phyloP scores from a whole-genome alignment of 2,329 filamentous ascomycete genomes.

The Plenodomus lindquistii region DNA sequence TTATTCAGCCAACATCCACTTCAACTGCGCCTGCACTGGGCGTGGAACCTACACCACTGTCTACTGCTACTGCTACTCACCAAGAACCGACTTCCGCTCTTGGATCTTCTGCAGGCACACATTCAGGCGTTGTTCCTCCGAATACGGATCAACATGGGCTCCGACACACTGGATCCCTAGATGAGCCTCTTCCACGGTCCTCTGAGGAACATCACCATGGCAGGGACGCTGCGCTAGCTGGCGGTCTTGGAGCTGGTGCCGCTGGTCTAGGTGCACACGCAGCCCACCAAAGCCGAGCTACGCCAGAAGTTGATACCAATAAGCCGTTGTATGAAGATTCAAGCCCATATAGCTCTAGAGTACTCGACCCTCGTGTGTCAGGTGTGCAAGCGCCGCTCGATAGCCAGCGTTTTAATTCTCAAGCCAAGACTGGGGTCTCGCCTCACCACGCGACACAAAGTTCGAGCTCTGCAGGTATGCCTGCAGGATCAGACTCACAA shows the following conservation, averaged over 20 bases:
- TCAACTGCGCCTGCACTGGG: neutral
- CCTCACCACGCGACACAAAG: constrained; percentile 10
- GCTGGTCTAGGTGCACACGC: constrained; percentile 27
- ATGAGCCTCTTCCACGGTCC: constrained; percentile 21
- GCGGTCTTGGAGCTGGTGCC: constrained; percentile 27
- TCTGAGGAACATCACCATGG: constrained; percentile 28
- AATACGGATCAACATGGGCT: constrained; percentile 19
- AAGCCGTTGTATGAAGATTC: constrained; percentile 19
- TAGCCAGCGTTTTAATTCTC: constrained; percentile 27
- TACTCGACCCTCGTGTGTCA: constrained; percentile 34
- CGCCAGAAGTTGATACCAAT: constrained; percentile 7
- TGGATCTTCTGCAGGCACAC: constrained; percentile 1
- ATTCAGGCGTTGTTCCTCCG: neutral
- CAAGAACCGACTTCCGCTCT: neutral
- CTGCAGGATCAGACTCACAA: constrained; percentile 16
- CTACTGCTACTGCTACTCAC: neutral
- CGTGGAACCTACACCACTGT: neutral
- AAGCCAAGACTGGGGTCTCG: constrained; percentile 8
- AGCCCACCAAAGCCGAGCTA: constrained; percentile 18
- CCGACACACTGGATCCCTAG: constrained; percentile 28
- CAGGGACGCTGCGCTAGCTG: constrained; percentile 32
- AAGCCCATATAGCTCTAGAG: constrained; percentile 31
- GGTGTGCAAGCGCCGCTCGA: constrained; percentile 16
- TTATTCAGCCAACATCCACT: constrained; percentile 7
- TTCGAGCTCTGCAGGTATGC: constrained; percentile 6